Evolutionary conservation across 139 green algal genomes (phyloP).

Genomic region (Chlorella sp.): DNA sequence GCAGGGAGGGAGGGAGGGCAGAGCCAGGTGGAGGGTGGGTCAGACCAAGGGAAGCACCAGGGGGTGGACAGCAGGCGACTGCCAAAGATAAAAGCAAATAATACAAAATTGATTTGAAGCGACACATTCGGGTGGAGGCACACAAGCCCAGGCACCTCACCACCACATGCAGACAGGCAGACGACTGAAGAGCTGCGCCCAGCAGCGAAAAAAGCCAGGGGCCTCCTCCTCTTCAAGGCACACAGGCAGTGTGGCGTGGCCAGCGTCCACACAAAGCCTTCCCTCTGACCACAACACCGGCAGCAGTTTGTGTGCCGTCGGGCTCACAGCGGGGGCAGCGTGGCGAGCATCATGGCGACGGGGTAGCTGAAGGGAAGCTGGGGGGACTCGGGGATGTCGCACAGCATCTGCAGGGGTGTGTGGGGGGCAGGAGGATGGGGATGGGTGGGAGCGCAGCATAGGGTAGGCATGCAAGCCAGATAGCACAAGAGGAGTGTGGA

Average conservation of each 20-base stretch:
- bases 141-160: too few relatives aligned
- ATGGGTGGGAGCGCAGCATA: too few relatives aligned
- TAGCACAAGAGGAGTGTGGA: too few relatives aligned
- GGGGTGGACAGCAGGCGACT: neutral
- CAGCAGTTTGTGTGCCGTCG: conserved; percentile 30
- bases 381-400: conserved; percentile 55
- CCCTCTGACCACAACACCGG: neutral
- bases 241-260: conserved; percentile 30
- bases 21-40: too few relatives aligned
- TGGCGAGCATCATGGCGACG: conserved; percentile 6
- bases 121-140: too few relatives aligned
- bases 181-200: neutral
- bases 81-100: too few relatives aligned
- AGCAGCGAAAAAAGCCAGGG: neutral
- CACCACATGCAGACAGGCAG: neutral
- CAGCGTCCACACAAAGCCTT: neutral
- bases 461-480: too few relatives aligned
- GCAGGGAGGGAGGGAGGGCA: neutral
- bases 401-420: conserved; percentile 41
- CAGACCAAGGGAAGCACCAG: conserved; percentile 32
- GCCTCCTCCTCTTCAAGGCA: conserved; percentile 2
- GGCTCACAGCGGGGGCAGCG: conserved; percentile 33
- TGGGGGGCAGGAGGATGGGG: neutral
- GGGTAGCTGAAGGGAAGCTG: conserved; percentile 56
- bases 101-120: too few relatives aligned